These are phyloP conservation scores for Tubosaeta sp. DNA, from an alignment of 768 basidiomycete genomes.

Conservation along the genomic window DNA sequence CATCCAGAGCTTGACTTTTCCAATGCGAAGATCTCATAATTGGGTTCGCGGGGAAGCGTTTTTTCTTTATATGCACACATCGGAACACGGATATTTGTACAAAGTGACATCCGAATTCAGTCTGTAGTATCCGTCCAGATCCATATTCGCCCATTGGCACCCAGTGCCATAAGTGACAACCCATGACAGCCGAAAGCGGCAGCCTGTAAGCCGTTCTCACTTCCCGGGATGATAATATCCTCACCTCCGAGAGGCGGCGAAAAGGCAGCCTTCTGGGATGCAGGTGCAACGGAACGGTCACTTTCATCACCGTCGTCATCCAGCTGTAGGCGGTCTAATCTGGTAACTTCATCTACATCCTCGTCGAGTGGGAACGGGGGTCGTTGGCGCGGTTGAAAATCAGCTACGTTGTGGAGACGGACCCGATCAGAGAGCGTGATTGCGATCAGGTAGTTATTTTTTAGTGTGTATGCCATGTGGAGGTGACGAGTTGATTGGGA, in stretches of 20 bases:
- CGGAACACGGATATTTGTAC: neutral
- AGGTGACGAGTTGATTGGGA: constrained; percentile 34
- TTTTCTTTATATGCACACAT: neutral
- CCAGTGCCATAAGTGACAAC: constrained; percentile 20
- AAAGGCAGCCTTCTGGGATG: constrained; percentile 3
- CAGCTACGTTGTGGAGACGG: constrained; percentile 43
- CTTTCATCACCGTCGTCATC: constrained; percentile 26
- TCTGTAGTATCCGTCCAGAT: constrained; percentile 24
- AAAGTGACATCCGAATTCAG: constrained; percentile 1
- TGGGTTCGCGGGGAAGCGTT: neutral
- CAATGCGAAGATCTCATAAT: constrained; percentile 78
- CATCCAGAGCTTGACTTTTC: constrained; percentile 96
- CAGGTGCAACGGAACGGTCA: constrained; percentile 8
- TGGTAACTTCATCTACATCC: constrained; percentile 18
- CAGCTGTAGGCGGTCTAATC: constrained; percentile 22
- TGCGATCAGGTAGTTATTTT: constrained; percentile 51
- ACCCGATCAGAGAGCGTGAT: constrained; percentile 40
- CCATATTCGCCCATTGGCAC: constrained; percentile 19
- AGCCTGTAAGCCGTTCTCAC: constrained; percentile 30
- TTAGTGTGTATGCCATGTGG: constrained; percentile 40
- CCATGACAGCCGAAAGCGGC: constrained; percentile 45
- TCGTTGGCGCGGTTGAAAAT: constrained; percentile 41
- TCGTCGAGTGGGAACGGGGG: constrained; percentile 40
- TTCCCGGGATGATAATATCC: constrained; percentile 21
- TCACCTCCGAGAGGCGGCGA: constrained; percentile 16